Percentiles rank a stretch among this genome's conserved stretches.
Conservation (phyloP, 2,329 filamentous ascomycete genomes). For the Ophiostoma pallidulum region DNA sequence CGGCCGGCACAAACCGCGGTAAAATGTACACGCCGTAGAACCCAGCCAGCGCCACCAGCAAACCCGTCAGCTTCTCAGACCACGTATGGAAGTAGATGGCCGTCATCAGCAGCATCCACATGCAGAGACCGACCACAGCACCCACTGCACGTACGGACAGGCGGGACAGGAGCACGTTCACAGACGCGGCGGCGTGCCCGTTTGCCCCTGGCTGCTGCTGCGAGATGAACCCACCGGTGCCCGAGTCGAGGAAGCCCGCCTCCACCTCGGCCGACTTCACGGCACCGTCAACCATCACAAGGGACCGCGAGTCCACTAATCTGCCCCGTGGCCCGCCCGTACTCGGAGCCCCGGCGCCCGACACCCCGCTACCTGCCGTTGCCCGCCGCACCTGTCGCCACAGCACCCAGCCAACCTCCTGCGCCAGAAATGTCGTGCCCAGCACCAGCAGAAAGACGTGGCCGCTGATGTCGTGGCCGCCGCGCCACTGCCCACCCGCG, state of each 20-base stretch:
- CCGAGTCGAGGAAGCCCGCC: conserved; percentile 17
- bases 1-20: conserved; percentile 38
- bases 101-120: conserved; percentile 98
- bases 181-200: no score
- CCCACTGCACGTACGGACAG: conserved; percentile 38
- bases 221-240: background rate
- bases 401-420: conserved; percentile 63
- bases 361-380: background rate
- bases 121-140: conserved; percentile 58
- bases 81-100: conserved; percentile 98
- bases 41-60: conserved; percentile 37
- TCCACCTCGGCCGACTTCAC: conserved; percentile 50
- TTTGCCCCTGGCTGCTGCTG: conserved; percentile 16
- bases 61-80: conserved; percentile 73
- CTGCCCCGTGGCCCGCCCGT: no score
- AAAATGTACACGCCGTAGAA: conserved; percentile 44
- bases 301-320: conserved; percentile 51
- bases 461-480: conserved; percentile 93
- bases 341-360: no score
- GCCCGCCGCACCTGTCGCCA: conserved; percentile 27
- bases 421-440: conserved; percentile 68
- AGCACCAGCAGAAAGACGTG: conserved; percentile 90
- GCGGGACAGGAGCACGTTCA: conserved; percentile 1
- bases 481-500: conserved; percentile 73
- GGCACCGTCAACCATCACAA: conserved; percentile 58